Conservation (phyloP, 441 rosid species). For the Brassica balearica region DNA sequence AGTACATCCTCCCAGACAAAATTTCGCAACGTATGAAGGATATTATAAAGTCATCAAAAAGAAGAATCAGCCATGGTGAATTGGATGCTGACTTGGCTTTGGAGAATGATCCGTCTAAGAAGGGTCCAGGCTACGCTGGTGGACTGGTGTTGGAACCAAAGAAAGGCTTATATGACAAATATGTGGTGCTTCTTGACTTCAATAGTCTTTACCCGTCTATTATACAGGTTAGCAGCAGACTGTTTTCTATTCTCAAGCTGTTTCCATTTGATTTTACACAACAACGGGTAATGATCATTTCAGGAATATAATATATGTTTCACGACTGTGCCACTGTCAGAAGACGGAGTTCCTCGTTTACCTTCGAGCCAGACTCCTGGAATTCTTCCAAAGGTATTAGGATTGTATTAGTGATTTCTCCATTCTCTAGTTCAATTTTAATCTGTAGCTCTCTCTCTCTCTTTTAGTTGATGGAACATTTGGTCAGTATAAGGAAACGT, state of each 20-base stretch:
- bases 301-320: conserved; percentile 98
- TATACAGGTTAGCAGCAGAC: conserved; percentile 75
- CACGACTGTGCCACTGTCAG: conserved; percentile 85
- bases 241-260: conserved; percentile 29
- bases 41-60: conserved; percentile 56
- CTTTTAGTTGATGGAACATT: conserved; percentile 80
- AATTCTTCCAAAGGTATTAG: conserved; percentile 85
- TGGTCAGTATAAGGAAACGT: conserved; percentile 87
- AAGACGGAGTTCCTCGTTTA: conserved; percentile 77
- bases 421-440: conserved; percentile 21
- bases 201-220: conserved; percentile 99
- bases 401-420: background rate
- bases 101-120: conserved; percentile 63
- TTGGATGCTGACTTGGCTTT: conserved; percentile 52
- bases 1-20: conserved; percentile 95
- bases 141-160: conserved; percentile 99
- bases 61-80: conserved; percentile 60
- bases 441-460: conserved; percentile 31
- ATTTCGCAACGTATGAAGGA: conserved; percentile 62
- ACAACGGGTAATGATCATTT: background rate
- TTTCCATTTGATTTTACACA: conserved; percentile 22
- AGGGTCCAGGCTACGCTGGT: conserved; percentile 90
- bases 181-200: conserved; percentile 92
- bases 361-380: conserved; percentile 79
- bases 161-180: conserved; percentile 92